Evolutionary conservation across 768 basidiomycete genomes (phyloP).

Genomic region (Lyophyllum decastes): DNA sequence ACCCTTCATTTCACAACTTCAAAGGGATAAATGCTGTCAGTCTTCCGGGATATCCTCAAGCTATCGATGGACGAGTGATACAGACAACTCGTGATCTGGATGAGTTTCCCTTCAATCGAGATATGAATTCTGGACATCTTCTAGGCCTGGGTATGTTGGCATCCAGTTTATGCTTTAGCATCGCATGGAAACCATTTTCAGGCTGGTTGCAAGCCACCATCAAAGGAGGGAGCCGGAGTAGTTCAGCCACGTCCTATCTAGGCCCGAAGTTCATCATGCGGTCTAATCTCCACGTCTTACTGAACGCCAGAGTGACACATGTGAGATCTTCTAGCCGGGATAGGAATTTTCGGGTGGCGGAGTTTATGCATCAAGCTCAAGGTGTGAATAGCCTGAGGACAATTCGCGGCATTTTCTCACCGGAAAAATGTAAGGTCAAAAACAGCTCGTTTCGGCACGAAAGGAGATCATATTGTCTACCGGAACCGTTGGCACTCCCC

Average conservation of each 20-base stretch:
- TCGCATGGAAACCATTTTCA: background rate
- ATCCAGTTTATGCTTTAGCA: background rate
- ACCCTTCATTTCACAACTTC: slow-evolving; percentile 31
- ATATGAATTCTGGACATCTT: slow-evolving; percentile 26
- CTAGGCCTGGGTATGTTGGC: slow-evolving; percentile 26
- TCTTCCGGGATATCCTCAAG: slow-evolving; percentile 28
- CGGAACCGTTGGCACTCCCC: slow-evolving; percentile 31
- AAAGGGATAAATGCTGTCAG: slow-evolving; percentile 30
- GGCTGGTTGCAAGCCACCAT: slow-evolving; percentile 29
- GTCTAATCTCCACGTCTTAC: slow-evolving; percentile 30
- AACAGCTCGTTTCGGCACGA: slow-evolving; percentile 15
- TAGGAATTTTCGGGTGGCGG: slow-evolving; percentile 17
- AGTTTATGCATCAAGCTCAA: slow-evolving; percentile 17
- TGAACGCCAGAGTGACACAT: slow-evolving; percentile 25
- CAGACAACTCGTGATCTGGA: slow-evolving; percentile 27
- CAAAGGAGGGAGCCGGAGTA: slow-evolving; percentile 26
- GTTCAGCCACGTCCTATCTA: slow-evolving; percentile 34
- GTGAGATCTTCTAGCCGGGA: slow-evolving; percentile 2
- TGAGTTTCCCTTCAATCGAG: slow-evolving; percentile 25
- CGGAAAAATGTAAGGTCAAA: background rate
- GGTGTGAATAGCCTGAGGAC: background rate
- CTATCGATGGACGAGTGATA: slow-evolving; percentile 27
- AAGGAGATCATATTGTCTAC: slow-evolving; percentile 35
- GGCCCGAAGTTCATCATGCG: slow-evolving; percentile 19
- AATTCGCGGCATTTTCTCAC: background rate